Evolutionary conservation across 768 basidiomycete genomes (phyloP).

Genomic region (Rhizopogon sp.): DNA sequence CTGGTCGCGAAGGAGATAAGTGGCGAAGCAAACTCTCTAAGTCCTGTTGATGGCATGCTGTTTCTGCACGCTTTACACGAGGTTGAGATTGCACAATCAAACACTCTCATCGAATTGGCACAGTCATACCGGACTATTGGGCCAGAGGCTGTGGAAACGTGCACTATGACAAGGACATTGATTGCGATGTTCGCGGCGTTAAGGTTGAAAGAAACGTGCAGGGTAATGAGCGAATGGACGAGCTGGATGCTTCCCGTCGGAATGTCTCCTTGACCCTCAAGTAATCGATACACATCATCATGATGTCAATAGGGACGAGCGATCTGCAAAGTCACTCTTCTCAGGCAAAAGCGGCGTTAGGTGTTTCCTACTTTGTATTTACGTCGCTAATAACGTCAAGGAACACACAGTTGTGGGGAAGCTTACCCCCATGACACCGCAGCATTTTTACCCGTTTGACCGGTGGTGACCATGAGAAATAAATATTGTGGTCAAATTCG

Average conservation of each 20-base stretch:
- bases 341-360: background rate
- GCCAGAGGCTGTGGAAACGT: slow-evolving; percentile 1
- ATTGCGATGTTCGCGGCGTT: background rate
- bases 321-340: background rate
- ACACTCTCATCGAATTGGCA: background rate
- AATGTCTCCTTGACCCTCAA: background rate
- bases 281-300: background rate
- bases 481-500: background rate
- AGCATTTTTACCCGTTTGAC: background rate
- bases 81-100: background rate
- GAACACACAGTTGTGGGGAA: background rate
- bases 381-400: slow-evolving; percentile 1
- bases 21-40: background rate
- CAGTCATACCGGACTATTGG: background rate
- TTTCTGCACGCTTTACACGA: slow-evolving; percentile 1
- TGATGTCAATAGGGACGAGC: background rate
- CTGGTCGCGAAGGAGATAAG: slow-evolving; percentile 1
- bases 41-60: slow-evolving; percentile 2
- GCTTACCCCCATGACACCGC: background rate
- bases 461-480: background rate
- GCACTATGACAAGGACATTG: background rate
- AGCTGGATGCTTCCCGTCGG: background rate
- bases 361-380: background rate
- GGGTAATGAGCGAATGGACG: background rate
- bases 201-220: background rate